Conservation (phyloP, 2,329 filamentous ascomycete genomes). For the Didymellaceae sp. region DNA sequence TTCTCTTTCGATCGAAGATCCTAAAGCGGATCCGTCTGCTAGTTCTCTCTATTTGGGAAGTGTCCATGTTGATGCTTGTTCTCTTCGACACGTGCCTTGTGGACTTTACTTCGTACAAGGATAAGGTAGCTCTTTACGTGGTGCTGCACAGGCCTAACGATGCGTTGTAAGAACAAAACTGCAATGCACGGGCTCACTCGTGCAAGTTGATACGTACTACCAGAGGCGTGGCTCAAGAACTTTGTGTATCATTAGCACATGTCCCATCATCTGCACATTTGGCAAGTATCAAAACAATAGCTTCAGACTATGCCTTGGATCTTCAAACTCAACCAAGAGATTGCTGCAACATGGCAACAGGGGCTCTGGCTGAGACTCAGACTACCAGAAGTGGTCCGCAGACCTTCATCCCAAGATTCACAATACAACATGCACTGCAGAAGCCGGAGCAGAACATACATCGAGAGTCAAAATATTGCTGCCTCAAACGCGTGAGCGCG, state of each 20-base stretch:
- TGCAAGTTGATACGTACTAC: no score
- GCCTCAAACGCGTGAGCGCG: constrained; percentile 32
- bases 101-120: no score
- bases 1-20: no score
- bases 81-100: no score
- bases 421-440: background rate
- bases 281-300: background rate
- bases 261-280: background rate
- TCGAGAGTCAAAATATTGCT: background rate
- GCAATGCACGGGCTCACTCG: no score
- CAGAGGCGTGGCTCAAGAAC: no score
- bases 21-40: no score
- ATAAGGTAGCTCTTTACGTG: no score
- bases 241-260: constrained; percentile 3
- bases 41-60: no score
- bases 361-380: constrained; percentile 47
- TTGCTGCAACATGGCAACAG: constrained; percentile 35
- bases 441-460: constrained; percentile 15
- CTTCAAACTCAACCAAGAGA: constrained; percentile 47
- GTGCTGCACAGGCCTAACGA: no score
- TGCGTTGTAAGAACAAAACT: no score
- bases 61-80: no score
- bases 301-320: constrained; percentile 48
- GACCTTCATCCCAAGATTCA: constrained; percentile 43
- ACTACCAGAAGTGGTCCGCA: constrained; percentile 50